Conservation (phyloP, 352 stramenopile genomes). For the Pythium scleroteichum region DNA sequence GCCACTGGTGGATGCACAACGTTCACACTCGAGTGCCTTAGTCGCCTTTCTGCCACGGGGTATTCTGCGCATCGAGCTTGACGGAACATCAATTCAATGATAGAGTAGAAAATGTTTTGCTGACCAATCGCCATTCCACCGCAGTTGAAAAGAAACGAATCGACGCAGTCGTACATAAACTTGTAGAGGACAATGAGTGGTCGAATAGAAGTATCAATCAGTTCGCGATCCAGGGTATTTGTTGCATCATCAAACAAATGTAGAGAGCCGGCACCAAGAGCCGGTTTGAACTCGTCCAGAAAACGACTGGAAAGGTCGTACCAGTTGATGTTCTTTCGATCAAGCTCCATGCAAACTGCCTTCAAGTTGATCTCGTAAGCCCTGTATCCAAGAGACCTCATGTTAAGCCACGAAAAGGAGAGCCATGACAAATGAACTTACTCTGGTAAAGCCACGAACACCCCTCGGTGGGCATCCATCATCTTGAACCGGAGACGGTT, state of each 20-base stretch:
- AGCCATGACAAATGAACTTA: constrained; percentile 32
- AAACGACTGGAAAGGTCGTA: constrained; percentile 55
- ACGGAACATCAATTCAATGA: constrained; percentile 77
- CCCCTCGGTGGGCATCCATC: constrained; percentile 53
- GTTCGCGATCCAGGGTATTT: constrained; percentile 18
- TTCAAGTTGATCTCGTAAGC: constrained; percentile 75
- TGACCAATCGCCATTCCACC: constrained; percentile 77
- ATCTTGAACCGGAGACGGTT: constrained; percentile 54
- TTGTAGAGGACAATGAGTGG: constrained; percentile 57
- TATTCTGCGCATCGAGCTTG: constrained; percentile 71
- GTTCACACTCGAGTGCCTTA: constrained; percentile 6
- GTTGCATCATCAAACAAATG: constrained; percentile 18
- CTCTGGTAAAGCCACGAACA: constrained; percentile 71
- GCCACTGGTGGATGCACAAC: not conserved
- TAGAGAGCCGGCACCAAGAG: constrained; percentile 2
- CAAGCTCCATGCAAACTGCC: constrained; percentile 49
- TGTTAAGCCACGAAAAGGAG: not conserved
- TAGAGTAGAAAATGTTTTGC: constrained; percentile 69
- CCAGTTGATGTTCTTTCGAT: constrained; percentile 52
- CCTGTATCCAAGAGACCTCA: constrained; percentile 26
- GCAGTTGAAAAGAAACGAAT: constrained; percentile 75
- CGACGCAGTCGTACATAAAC: constrained; percentile 85
- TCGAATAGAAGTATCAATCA: constrained; percentile 15
- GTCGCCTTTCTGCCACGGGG: constrained; percentile 46
- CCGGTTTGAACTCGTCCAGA: constrained; percentile 35